phyloP scores from a whole-genome alignment of 306 rosid species.

The Gynostemma pentaphyllum region DNA sequence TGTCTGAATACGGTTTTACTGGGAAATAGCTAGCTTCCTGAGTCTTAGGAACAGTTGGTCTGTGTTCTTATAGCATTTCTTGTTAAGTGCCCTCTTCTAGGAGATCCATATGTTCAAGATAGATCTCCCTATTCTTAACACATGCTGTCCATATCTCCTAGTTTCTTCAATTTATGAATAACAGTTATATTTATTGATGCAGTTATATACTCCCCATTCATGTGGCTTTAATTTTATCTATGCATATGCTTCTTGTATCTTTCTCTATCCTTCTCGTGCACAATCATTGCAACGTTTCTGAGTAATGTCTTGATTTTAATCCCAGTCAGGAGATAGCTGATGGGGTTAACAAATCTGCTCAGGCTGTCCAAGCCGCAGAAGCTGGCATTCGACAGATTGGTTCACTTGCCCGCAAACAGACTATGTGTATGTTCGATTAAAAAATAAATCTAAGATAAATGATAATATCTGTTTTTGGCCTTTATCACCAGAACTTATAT shows the following conservation, averaged over 20 bases:
- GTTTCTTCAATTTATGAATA: too few relatives aligned
- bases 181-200: too few relatives aligned
- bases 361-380: slow-evolving; percentile 86
- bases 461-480: background rate
- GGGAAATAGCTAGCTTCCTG: too few relatives aligned
- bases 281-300: background rate
- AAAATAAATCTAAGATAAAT: background rate
- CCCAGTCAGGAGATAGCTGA: slow-evolving; percentile 86
- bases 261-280: background rate
- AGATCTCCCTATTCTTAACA: too few relatives aligned
- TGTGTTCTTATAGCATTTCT: too few relatives aligned
- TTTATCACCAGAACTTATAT: background rate
- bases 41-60: too few relatives aligned
- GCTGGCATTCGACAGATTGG: slow-evolving; percentile 81
- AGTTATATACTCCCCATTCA: background rate
- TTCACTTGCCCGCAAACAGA: slow-evolving; percentile 63
- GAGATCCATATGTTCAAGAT: too few relatives aligned
- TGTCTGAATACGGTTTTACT: too few relatives aligned
- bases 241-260: background rate
- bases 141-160: too few relatives aligned
- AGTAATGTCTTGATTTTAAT: slow-evolving; percentile 8
- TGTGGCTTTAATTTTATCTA: too few relatives aligned
- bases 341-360: slow-evolving; percentile 77
- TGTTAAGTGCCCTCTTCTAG: too few relatives aligned
- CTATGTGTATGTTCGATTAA: slow-evolving; percentile 53